These are phyloP conservation scores for Skeletonema grethae DNA, from an alignment of 108 stramenopile species.

Conservation along the genomic window DNA sequence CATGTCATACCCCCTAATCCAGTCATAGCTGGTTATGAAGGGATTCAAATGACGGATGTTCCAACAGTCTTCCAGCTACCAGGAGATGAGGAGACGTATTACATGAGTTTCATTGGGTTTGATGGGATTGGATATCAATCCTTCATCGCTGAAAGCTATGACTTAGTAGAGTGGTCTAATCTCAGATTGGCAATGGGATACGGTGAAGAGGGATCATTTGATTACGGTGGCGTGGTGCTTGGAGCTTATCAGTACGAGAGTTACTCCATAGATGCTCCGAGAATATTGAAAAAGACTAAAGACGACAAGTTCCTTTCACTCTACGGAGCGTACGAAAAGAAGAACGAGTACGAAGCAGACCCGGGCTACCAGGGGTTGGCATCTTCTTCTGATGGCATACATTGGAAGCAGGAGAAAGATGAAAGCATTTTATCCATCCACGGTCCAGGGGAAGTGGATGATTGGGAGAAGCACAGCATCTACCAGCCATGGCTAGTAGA, in stretches of 20 bases:
- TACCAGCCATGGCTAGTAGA: slow-evolving; percentile 50
- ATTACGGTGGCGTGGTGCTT: slow-evolving; percentile 44
- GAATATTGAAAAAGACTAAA: slow-evolving; percentile 30
- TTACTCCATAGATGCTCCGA: slow-evolving; percentile 31
- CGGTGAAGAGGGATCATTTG: slow-evolving; percentile 31
- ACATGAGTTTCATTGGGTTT: slow-evolving; percentile 49
- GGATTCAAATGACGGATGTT: slow-evolving; percentile 47
- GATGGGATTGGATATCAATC: slow-evolving; percentile 42
- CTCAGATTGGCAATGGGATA: slow-evolving; percentile 43
- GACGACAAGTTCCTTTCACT: slow-evolving; percentile 34
- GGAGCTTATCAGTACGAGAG: slow-evolving; percentile 47
- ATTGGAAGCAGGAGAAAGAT: slow-evolving; percentile 36
- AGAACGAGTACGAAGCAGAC: slow-evolving; percentile 38
- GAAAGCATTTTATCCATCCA: slow-evolving; percentile 43
- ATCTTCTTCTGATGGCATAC: slow-evolving; percentile 38
- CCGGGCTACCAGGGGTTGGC: slow-evolving; percentile 42
- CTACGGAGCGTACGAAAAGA: slow-evolving; percentile 41
- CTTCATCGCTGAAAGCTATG: slow-evolving; percentile 44
- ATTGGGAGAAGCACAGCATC: slow-evolving; percentile 46
- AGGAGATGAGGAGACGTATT: slow-evolving; percentile 38
- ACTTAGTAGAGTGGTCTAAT: slow-evolving; percentile 31
- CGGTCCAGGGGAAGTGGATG: slow-evolving; percentile 18
- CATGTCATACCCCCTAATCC: slow-evolving; percentile 37
- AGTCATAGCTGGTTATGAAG: slow-evolving; percentile 26
- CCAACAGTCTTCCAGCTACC: slow-evolving; percentile 47